Conservation (phyloP, 2,329 filamentous ascomycete genomes). For the Phaeoacremonium minimum region DNA sequence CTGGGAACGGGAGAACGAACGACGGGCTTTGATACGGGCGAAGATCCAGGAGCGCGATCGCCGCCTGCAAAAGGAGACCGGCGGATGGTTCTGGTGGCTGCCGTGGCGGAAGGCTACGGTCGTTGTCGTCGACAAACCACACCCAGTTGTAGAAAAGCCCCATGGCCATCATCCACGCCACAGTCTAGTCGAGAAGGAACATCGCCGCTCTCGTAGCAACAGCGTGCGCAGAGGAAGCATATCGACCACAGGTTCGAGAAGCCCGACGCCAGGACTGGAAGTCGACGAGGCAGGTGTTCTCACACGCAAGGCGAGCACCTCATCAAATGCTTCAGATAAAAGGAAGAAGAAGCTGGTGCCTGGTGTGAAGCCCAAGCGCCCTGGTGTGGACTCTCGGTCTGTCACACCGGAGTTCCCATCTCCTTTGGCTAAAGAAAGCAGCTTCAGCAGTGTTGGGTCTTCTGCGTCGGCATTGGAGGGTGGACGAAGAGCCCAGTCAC, state of each 20-base stretch:
- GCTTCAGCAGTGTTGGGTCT: conserved; percentile 14
- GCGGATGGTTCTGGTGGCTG: conserved; percentile 82
- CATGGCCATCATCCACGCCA: conserved; percentile 30
- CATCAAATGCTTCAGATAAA: conserved; percentile 43
- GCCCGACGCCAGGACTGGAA: conserved; percentile 44
- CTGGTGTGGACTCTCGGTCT: conserved; percentile 43
- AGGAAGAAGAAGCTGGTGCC: conserved; percentile 41
- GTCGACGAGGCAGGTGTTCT: conserved; percentile 31
- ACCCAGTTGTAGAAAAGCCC: conserved; percentile 33
- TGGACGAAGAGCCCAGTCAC: neutral
- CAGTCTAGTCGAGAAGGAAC: conserved; percentile 38
- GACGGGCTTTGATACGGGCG: conserved; percentile 66
- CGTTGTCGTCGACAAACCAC: conserved; percentile 18
- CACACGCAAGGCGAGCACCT: conserved; percentile 39
- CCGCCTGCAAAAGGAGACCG: conserved; percentile 62
- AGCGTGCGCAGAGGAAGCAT: conserved; percentile 49
- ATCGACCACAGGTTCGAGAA: conserved; percentile 38
- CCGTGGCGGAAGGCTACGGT: conserved; percentile 58
- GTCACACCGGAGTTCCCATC: conserved; percentile 52
- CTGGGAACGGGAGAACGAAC: conserved; percentile 95
- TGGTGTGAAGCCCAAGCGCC: conserved; percentile 28
- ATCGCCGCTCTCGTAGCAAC: conserved; percentile 44
- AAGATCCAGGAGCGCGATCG: conserved; percentile 67
- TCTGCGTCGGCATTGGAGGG: no score
- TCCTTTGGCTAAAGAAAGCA: conserved; percentile 46